Percentiles rank a stretch among this genome's conserved stretches.
Evolutionary conservation across 2,329 filamentous ascomycete genomes (phyloP).

Genomic region (Periglandula ipomoeae): DNA sequence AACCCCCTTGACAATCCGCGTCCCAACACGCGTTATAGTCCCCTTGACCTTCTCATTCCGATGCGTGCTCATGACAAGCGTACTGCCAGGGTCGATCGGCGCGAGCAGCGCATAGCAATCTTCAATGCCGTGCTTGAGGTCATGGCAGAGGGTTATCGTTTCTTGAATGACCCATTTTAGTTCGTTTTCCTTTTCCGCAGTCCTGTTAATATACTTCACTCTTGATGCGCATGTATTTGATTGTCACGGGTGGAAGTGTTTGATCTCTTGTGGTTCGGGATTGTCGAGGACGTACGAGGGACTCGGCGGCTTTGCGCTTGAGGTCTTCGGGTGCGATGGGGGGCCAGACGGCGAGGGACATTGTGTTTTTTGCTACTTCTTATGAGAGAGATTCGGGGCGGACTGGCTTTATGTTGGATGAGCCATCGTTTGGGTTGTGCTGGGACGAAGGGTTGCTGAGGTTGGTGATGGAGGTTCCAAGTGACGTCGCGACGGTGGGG

Average conservation of each 20-base stretch:
- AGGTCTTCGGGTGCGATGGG: conserved; percentile 40
- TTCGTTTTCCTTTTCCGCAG: conserved; percentile 35
- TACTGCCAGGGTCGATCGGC: conserved; percentile 76
- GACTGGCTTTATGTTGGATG: too few species aligned
- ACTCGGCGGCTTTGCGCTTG: conserved; percentile 38
- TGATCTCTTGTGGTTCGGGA: background rate
- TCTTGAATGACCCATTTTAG: conserved; percentile 45
- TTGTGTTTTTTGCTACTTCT: conserved; percentile 17
- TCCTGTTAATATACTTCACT: background rate
- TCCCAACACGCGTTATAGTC: conserved; percentile 80
- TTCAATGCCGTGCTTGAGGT: conserved; percentile 59
- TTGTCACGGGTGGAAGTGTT: background rate
- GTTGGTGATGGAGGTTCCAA: background rate
- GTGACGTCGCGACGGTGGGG: background rate
- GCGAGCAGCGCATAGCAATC: conserved; percentile 84
- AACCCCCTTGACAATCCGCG: conserved; percentile 85
- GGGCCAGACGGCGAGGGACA: conserved; percentile 54
- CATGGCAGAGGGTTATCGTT: conserved; percentile 37
- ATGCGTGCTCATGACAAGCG: conserved; percentile 78
- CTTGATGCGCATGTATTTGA: background rate
- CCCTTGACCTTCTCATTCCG: conserved; percentile 89
- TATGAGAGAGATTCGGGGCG: too few species aligned
- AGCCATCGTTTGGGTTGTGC: too few species aligned
- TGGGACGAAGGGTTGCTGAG: too few species aligned
- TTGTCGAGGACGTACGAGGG: conserved; percentile 33